Conservation (phyloP, 257 asterid genomes). For the Capsicum pubescens region DNA sequence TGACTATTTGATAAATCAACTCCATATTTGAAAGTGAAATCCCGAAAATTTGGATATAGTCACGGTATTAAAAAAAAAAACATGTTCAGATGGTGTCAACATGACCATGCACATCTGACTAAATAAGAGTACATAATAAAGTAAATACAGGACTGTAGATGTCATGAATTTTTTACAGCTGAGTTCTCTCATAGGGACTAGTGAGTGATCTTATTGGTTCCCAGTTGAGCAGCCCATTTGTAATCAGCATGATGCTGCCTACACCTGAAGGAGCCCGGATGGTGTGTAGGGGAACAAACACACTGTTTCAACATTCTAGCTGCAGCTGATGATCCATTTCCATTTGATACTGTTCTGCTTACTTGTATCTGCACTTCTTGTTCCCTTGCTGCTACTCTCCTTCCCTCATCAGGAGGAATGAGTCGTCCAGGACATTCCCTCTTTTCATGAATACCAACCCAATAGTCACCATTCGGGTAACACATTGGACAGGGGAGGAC, state of each 20-base stretch:
- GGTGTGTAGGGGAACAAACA: conserved; percentile 31
- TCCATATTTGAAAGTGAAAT: background rate
- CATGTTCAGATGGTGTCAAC: background rate
- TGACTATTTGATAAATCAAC: background rate
- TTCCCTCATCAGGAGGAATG: background rate
- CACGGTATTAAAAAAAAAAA: background rate
- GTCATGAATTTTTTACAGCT: background rate
- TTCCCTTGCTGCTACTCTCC: conserved; percentile 7
- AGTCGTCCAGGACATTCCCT: background rate
- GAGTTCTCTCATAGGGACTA: background rate
- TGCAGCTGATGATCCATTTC: conserved; percentile 2
- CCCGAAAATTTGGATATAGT: background rate
- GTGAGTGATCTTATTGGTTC: background rate
- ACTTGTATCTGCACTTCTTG: conserved; percentile 11
- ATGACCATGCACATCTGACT: background rate
- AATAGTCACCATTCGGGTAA: background rate
- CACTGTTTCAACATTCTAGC: conserved; percentile 17
- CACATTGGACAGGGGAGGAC: background rate
- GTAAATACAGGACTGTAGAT: background rate
- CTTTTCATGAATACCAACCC: background rate
- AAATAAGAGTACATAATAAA: background rate
- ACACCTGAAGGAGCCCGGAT: conserved; percentile 33
- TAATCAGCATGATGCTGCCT: conserved; percentile 30
- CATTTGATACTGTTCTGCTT: background rate
- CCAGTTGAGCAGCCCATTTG: conserved; percentile 21